Evolutionary conservation across 805 yeast species (phyloP).

Genomic region (Saccharomyces paradoxus): DNA sequence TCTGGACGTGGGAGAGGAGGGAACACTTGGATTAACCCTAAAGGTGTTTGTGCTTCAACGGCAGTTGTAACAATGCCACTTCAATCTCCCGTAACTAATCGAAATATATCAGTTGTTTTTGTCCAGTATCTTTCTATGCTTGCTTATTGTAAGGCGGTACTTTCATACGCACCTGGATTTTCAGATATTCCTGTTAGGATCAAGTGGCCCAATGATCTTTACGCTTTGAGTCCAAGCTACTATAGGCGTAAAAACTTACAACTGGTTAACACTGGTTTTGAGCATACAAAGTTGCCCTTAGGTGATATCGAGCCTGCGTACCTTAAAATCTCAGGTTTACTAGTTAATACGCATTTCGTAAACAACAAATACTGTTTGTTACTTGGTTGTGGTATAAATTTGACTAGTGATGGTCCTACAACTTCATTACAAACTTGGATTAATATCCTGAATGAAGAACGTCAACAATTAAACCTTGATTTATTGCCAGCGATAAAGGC

Average conservation of each 20-base stretch:
- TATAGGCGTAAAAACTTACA: slow-evolving; percentile 28
- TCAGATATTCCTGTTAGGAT: slow-evolving; percentile 69
- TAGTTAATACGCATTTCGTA: slow-evolving; percentile 69
- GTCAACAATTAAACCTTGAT: slow-evolving; percentile 36
- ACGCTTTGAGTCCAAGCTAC: slow-evolving; percentile 59
- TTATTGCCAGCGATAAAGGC: slow-evolving; percentile 39
- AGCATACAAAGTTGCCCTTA: slow-evolving; percentile 31
- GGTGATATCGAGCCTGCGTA: slow-evolving; percentile 56
- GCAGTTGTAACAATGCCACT: slow-evolving; percentile 48
- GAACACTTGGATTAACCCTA: slow-evolving; percentile 90
- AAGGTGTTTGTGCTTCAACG: slow-evolving; percentile 82
- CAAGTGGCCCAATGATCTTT: slow-evolving; percentile 97
- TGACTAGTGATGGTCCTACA: slow-evolving; percentile 81
- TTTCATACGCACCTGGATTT: slow-evolving; percentile 52
- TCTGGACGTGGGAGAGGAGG: slow-evolving; percentile 94
- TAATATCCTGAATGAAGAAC: slow-evolving; percentile 46
- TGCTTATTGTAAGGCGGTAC: slow-evolving; percentile 73
- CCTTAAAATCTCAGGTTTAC: slow-evolving; percentile 73
- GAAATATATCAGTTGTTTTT: slow-evolving; percentile 61
- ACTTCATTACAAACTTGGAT: slow-evolving; percentile 76
- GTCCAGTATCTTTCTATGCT: slow-evolving; percentile 78
- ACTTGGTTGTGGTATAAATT: slow-evolving; percentile 82
- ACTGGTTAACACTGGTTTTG: slow-evolving; percentile 16
- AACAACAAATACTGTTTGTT: slow-evolving; percentile 56
- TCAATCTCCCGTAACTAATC: slow-evolving; percentile 36